Base-by-base conservation (phyloP, 2,329 filamentous ascomycete species). In the Chaetomiaceae sp. region DNA sequence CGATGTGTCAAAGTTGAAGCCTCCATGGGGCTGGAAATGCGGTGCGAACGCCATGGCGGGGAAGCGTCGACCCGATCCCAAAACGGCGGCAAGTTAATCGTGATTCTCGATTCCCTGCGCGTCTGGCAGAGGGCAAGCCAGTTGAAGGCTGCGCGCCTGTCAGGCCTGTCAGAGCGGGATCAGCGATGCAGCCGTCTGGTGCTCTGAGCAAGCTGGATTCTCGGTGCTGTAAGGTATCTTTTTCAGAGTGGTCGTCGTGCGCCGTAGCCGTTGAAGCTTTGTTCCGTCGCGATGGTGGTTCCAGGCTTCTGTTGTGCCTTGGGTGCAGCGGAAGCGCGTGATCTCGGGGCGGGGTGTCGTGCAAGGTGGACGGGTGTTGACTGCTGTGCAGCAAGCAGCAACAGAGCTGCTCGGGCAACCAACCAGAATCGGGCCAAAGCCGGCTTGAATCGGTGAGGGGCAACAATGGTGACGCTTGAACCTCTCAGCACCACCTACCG, bases 21-120 rank as follows among this genome's bases (percentile, higher is more conserved):
- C 63, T 16, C 66, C 66, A 5, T 63, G 63, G 50, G 66, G 50
- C 39, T 65, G 63, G 46, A 65, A 66, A 30, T 65, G 64, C 34
- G 61, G 44, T 21, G 58, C 54, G 33, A 62, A 65, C n/a, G 64
- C 56, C 65, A 67, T 67, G 40, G 37, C 31, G 48, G 45, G 48
- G 8, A 34, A 10, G 4, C 14, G 9, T n/a, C n/a, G 34, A 7
- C 7, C 30, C 12, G 14, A 10, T 13, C 25, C 25, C 6, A 10
- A 10, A 27, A 27, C 25, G 25, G 12, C 30, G 30, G 10, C 5
- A 7, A 13, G 6, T 10, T 27, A 27, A 27, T 27, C 10, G 20
- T n/a, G 34, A 2, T 31, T 50, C n/a, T 50, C 40, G 34, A 33
- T 20, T 33, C 23, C 47, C n/a, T 31, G 44, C 17, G 40, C 14